Conservation (phyloP, 2,329 filamentous ascomycete genomes). For the Cladophialophora immunda region DNA sequence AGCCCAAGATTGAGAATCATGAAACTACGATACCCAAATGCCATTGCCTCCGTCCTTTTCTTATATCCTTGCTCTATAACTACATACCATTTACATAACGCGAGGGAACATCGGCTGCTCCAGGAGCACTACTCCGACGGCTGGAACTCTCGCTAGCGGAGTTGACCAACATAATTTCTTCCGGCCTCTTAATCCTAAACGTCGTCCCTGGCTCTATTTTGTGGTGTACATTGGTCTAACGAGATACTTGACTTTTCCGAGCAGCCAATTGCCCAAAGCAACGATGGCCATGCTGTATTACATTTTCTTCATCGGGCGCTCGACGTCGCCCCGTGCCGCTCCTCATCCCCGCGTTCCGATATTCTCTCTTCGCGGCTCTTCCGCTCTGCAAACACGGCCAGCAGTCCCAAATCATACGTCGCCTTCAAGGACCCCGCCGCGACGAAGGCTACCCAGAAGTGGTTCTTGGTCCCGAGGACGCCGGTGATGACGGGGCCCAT, state of each 20-base stretch:
- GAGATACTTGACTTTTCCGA: not conserved
- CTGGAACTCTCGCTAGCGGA: too few relatives aligned
- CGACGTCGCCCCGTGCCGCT: constrained; percentile 1
- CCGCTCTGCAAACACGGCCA: constrained; percentile 41
- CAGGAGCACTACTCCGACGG: too few relatives aligned
- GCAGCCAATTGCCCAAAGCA: not conserved
- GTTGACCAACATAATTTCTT: too few relatives aligned
- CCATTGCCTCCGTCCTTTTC: too few relatives aligned
- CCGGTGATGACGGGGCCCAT: constrained; percentile 65
- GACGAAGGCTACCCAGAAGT: constrained; percentile 70
- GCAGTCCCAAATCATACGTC: constrained; percentile 66
- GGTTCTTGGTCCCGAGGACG: constrained; percentile 60
- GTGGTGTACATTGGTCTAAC: not conserved
- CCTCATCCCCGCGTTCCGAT: constrained; percentile 18
- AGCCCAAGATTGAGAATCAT: too few relatives aligned
- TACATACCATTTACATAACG: too few relatives aligned
- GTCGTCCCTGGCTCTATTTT: not conserved
- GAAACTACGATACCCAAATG: too few relatives aligned
- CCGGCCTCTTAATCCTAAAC: too few relatives aligned
- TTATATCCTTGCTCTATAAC: too few relatives aligned
- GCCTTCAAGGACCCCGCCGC: constrained; percentile 63
- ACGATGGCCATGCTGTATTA: not conserved
- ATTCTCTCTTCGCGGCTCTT: constrained; percentile 29
- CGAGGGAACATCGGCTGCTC: too few relatives aligned
- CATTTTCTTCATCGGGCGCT: not conserved